Conservation (phyloP, 1,284 basidiomycete genomes). For the Cronartium quercuum region DNA sequence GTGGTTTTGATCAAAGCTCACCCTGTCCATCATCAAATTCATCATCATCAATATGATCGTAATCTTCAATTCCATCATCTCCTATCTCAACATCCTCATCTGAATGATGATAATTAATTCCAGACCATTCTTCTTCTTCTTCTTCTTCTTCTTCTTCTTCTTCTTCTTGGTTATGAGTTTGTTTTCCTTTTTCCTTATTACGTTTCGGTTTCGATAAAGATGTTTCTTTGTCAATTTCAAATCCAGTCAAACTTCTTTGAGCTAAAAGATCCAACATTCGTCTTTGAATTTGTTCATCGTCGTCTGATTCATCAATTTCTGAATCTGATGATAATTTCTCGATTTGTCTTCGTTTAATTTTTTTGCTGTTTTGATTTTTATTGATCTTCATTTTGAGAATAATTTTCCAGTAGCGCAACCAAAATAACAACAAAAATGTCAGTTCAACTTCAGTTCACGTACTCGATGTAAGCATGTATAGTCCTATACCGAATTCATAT, state of each 20-base stretch:
- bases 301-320: neutral
- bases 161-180: no score
- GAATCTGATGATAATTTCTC: neutral
- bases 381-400: neutral
- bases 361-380: neutral
- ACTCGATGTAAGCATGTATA: no score
- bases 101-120: neutral
- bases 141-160: neutral
- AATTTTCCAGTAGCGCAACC: no score
- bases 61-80: neutral
- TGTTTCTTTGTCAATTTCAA: neutral
- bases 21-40: constrained; percentile 24
- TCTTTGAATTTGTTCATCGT: neutral
- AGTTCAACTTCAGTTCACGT: no score
- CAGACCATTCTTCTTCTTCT: constrained; percentile 2
- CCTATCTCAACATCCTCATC: neutral
- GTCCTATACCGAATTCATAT: neutral
- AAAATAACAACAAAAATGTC: no score
- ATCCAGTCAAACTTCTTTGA: neutral
- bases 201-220: neutral
- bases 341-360: neutral
- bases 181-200: neutral
- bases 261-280: neutral
- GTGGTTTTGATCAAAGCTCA: neutral
- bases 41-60: no score